Evolutionary conservation across 2,329 filamentous ascomycete genomes (phyloP).

Genomic region (Pestalotiopsis sp.): DNA sequence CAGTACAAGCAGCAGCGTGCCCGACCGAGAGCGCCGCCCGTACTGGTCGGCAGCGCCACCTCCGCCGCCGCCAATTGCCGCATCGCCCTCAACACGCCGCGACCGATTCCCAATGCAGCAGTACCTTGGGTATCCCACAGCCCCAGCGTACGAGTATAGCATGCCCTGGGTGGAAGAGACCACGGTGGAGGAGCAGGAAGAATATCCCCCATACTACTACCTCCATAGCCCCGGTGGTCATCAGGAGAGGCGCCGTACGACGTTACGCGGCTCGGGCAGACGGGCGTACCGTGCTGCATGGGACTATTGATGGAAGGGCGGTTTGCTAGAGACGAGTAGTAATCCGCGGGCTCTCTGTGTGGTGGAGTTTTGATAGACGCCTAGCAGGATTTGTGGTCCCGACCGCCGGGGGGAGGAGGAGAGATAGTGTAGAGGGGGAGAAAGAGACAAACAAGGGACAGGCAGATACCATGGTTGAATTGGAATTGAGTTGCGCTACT

Average conservation of each 20-base stretch:
- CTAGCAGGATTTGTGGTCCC: not conserved
- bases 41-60: not conserved
- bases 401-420: not conserved
- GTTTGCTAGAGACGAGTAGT: not conserved
- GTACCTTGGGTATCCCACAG: not conserved
- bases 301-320: slow-evolving; percentile 3
- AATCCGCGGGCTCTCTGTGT: not conserved
- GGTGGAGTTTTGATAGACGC: not conserved
- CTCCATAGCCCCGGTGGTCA: not conserved
- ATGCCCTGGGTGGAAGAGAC: slow-evolving; percentile 10
- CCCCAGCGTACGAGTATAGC: not conserved
- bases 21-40: not conserved
- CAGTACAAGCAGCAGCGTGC: not conserved
- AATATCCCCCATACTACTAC: slow-evolving; percentile 2
- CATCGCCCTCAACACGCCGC: not conserved
- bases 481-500: not conserved
- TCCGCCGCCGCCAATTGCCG: not conserved
- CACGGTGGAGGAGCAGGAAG: slow-evolving; percentile 4
- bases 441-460: too few species aligned
- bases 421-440: not conserved
- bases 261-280: not conserved
- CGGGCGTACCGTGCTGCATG: not conserved
- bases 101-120: not conserved
- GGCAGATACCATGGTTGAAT: not conserved
- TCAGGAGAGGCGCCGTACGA: slow-evolving; percentile 2